Evolutionary conservation across 1,139 yeast species (phyloP), one percentile per base, ranked within the genome.

Genomic region (Suhomyces maxii): DNA sequence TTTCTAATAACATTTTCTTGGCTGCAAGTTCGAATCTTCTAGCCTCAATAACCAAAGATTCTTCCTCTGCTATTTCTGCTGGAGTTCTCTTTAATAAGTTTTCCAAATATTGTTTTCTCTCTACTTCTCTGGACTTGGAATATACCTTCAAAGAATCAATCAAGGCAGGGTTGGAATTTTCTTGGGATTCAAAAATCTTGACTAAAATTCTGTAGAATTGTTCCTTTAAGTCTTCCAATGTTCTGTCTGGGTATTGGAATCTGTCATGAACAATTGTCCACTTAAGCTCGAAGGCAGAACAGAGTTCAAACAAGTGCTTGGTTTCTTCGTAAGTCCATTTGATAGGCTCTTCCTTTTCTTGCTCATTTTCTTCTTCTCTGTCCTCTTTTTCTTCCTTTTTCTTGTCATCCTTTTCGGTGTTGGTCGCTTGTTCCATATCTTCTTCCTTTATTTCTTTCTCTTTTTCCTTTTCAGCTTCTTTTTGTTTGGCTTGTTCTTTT

Each of bases 61-160:
- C 98, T 64, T 93, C 99, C 65, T 93, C 99, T 0, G 99, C 98
- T 36, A 93, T 89, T 62, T 93, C 99, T 0, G 97, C 96, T 0
- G 99, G 97, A 3, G 95, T 84, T 55, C 99, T 74, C 45, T 83
- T 82, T 39, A 93, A 72, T 31, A 93, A 71, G 53, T 88, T 81
- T 56, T 84, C 86, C 44, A 93, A 70, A 60, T 93, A 93, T 44
- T 81, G 80, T 57, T 91, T 93, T 55, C 99, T 79, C 54, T 85
- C 89, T 25, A 78, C 52, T 63, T 95, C 99, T 53, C 81, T 82
- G 3, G 69, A 57, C 54, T 83, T 85, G 32, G 89, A 82, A 61
- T 77, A 93, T 31, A 84, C 69, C 37, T 67, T 63, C 47, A 79
- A 64, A 45, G 81, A 64, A 46, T 80, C 82, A 7, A 82, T 68